These are phyloP conservation scores for Biancaea sappan DNA, from an alignment of 306 rosid genomes.

Conservation along the genomic window DNA sequence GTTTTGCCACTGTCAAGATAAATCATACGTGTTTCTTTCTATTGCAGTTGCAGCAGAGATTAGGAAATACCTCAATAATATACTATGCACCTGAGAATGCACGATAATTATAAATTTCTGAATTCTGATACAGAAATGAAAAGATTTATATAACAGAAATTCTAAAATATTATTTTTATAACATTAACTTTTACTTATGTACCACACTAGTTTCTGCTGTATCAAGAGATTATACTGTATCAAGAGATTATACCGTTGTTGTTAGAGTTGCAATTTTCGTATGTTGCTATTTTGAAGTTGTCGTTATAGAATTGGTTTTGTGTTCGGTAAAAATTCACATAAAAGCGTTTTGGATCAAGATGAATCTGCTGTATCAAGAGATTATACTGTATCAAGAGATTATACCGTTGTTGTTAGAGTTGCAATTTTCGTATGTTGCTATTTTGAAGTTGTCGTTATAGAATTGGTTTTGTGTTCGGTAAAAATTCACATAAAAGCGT, in stretches of 20 bases:
- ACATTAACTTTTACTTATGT: background rate
- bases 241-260: too few species aligned
- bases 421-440: background rate
- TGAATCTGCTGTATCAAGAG: background rate
- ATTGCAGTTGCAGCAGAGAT: background rate
- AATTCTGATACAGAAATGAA: too few species aligned
- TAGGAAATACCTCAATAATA: background rate
- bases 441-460: background rate
- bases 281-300: background rate
- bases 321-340: background rate
- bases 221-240: background rate
- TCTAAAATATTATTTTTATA: too few species aligned
- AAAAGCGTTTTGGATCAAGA: background rate
- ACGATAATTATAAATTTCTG: too few species aligned
- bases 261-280: background rate
- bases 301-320: background rate
- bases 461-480: background rate
- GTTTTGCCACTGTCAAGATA: background rate
- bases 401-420: background rate
- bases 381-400: background rate
- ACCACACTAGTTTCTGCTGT: background rate
- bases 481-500: background rate
- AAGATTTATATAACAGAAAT: too few species aligned
- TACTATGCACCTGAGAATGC: background rate
- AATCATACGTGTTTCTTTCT: background rate